These are phyloP conservation scores for Mycena olivaceomarginata DNA, from an alignment of 768 basidiomycete genomes.

Conservation along the genomic window DNA sequence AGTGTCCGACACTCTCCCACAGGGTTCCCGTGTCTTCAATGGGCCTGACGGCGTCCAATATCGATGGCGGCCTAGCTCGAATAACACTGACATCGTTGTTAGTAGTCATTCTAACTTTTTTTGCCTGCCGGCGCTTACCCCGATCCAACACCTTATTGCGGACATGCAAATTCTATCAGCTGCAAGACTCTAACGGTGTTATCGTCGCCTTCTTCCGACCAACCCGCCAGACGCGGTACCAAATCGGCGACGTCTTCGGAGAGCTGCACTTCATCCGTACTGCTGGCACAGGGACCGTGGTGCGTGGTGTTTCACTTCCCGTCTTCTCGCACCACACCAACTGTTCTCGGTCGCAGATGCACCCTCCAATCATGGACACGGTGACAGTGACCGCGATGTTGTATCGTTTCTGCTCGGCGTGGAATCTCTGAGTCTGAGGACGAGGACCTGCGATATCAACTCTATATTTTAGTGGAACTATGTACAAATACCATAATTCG, in stretches of 20 bases:
- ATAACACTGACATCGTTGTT: slow-evolving; percentile 76
- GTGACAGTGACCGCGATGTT: slow-evolving; percentile 92
- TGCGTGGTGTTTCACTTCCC: slow-evolving; percentile 60
- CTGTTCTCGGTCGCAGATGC: slow-evolving; percentile 71
- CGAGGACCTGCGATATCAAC: slow-evolving; percentile 31
- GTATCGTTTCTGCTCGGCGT: slow-evolving; percentile 83
- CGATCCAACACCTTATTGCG: slow-evolving; percentile 39
- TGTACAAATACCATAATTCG: slow-evolving; percentile 35
- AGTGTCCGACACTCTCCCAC: slow-evolving; percentile 41
- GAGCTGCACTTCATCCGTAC: slow-evolving; percentile 89
- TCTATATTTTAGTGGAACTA: slow-evolving; percentile 38
- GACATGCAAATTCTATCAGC: slow-evolving; percentile 61
- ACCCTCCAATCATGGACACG: slow-evolving; percentile 93
- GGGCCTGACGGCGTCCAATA: slow-evolving; percentile 90
- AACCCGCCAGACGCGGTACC: slow-evolving; percentile 86
- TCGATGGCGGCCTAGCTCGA: slow-evolving; percentile 85
- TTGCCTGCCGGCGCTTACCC: slow-evolving; percentile 38
- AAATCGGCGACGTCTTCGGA: slow-evolving; percentile 90
- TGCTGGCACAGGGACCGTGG: slow-evolving; percentile 89
- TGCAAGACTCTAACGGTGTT: slow-evolving; percentile 81
- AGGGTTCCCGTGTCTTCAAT: slow-evolving; percentile 84
- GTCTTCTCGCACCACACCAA: slow-evolving; percentile 19
- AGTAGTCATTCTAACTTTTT: slow-evolving; percentile 50
- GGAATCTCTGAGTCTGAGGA: slow-evolving; percentile 61
- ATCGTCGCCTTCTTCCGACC: slow-evolving; percentile 89